Evolutionary conservation across 208 protist species (phyloP), one percentile per base, ranked within the genome.

Genomic region (Porcisia hertigi): DNA sequence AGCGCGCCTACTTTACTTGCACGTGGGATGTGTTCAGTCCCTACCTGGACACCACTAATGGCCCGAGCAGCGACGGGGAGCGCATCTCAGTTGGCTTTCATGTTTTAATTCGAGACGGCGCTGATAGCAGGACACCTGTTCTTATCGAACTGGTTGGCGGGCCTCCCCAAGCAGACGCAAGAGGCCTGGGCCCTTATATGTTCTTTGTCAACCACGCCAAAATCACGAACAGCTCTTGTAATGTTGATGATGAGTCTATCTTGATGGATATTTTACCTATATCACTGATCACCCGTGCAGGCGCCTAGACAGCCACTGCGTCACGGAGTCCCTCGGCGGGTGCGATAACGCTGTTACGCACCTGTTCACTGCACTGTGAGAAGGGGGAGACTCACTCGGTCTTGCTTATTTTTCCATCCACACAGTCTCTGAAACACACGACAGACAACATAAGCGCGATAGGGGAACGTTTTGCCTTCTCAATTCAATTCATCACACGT

Each of bases 151-250:
- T 89, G 20, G 66, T 80, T 63, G 83, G 81, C 2, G 80, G 82
- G 60, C 69, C 69, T 39, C 91, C 88, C 16, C 64, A 66, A 11
- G 63, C 86, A 23, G 25, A 54, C 4, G 71, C 62, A 12, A 54
- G 75, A 49, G 52, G 34, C 39, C 78, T 83, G 71, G 54, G 57
- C 5, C 77, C 78, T 14, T 94, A 82, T 62, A 69, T 83, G 62
- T 90, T 86, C 71, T 94, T 83, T 83, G 73, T 92, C 14, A 92
- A 94, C 70, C 87, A 84, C 54, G 88, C 85, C 20, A 71, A 69
- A 23, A 69, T 92, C n/a, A 83, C 76, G 5, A 94, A 94, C 58
- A 66, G 65, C 23, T 74, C 81, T 18, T 88, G 62, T 25, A 77
- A 71, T 54, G 58, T 69, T 6, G 59, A 59, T 20, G 83, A 93